Conservation (phyloP, 2,329 filamentous ascomycete species). For the Metarhizium brunneum region DNA sequence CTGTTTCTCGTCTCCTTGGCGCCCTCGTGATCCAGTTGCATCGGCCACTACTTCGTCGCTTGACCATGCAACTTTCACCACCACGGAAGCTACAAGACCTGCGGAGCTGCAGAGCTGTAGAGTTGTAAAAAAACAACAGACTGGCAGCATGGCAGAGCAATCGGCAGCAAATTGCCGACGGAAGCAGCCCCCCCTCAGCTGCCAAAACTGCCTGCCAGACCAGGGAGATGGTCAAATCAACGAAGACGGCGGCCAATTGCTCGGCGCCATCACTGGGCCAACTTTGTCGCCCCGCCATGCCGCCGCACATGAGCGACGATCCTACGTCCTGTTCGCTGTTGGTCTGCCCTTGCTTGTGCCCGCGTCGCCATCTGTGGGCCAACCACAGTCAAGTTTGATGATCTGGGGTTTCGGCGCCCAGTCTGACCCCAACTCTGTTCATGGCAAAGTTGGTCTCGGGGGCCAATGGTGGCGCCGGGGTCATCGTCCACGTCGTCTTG, state of each 20-base stretch:
- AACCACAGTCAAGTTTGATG: not conserved
- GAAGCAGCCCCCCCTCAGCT: not conserved
- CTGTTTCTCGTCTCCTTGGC: not conserved
- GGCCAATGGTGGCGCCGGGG: not conserved
- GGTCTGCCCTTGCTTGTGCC: not conserved
- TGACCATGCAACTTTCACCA: not conserved
- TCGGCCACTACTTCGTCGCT: not conserved
- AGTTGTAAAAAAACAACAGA: not conserved
- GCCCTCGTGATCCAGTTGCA: not conserved
- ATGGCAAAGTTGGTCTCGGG: not conserved
- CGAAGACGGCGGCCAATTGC: conserved; percentile 3
- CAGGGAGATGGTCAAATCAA: not conserved
- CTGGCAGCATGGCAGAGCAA: not conserved
- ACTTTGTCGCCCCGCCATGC: not conserved
- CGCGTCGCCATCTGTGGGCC: not conserved
- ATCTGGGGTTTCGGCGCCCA: not conserved
- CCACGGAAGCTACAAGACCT: not conserved
- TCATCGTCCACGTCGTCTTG: not conserved
- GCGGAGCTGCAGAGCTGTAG: not conserved
- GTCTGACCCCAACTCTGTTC: not conserved
- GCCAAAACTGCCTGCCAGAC: not conserved
- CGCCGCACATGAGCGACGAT: not conserved
- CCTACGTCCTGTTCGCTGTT: not conserved
- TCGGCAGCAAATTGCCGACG: conserved; percentile 3
- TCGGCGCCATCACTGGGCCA: conserved; percentile 4